Evolutionary conservation across 2,329 filamentous ascomycete genomes (phyloP).

Genomic region (Aureobasidium sp.): DNA sequence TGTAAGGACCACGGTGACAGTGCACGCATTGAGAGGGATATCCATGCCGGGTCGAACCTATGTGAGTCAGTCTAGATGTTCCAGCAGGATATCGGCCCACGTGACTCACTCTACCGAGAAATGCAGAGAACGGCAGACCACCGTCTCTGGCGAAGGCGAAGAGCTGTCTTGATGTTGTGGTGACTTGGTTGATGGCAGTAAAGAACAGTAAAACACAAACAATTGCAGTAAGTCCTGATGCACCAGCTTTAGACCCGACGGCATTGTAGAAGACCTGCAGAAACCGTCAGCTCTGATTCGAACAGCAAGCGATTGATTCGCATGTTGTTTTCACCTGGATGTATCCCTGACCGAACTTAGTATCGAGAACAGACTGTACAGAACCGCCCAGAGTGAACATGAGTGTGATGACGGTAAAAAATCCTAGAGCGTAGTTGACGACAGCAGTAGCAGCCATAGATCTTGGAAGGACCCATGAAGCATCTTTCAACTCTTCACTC

Average conservation of each 20-base stretch:
- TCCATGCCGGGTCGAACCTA: slow-evolving; percentile 14
- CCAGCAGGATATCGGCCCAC: not conserved
- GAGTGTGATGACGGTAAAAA: slow-evolving; percentile 27
- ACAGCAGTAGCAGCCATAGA: slow-evolving; percentile 24
- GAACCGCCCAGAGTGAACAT: slow-evolving; percentile 26
- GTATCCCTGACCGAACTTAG: slow-evolving; percentile 5
- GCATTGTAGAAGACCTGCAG: slow-evolving; percentile 16
- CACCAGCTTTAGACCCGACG: slow-evolving; percentile 6
- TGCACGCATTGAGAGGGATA: slow-evolving; percentile 18
- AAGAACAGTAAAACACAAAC: slow-evolving; percentile 14
- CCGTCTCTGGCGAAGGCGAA: slow-evolving; percentile 40
- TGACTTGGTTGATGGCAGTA: slow-evolving; percentile 11
- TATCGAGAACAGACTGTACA: slow-evolving; percentile 22
- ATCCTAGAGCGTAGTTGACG: slow-evolving; percentile 31
- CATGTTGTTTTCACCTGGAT: slow-evolving; percentile 3
- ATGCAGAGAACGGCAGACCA: slow-evolving; percentile 33
- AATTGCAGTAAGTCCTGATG: slow-evolving; percentile 10
- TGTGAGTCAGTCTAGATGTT: not conserved
- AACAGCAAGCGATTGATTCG: slow-evolving; percentile 21
- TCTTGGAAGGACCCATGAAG: slow-evolving; percentile 24
- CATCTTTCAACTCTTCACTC: slow-evolving; percentile 27
- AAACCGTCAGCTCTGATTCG: slow-evolving; percentile 26
- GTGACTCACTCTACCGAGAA: slow-evolving; percentile 8
- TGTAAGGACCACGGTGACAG: slow-evolving; percentile 17
- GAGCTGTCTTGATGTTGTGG: slow-evolving; percentile 11